These are phyloP conservation scores for Pseudocercospora fuligena DNA, from an alignment of 2,329 filamentous ascomycete species.

Conservation along the genomic window DNA sequence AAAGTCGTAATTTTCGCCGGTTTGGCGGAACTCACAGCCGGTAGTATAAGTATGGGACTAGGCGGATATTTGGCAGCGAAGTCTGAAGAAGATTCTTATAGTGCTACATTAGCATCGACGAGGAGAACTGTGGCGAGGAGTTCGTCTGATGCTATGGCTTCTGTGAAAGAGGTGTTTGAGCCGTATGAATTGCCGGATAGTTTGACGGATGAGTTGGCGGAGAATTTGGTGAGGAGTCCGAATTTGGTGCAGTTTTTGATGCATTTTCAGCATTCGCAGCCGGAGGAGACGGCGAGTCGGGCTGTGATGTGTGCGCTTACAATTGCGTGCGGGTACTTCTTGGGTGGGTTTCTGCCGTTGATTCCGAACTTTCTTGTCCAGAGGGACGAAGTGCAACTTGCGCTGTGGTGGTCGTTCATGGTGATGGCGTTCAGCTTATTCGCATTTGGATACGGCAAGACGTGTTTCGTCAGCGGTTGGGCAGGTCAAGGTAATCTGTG, in stretches of 20 bases:
- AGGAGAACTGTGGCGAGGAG: slow-evolving; percentile 49
- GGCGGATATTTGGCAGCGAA: slow-evolving; percentile 72
- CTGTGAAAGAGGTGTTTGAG: slow-evolving; percentile 42
- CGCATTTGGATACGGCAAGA: slow-evolving; percentile 58
- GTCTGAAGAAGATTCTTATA: slow-evolving; percentile 59
- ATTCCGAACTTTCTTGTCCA: slow-evolving; percentile 57
- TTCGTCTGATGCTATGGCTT: slow-evolving; percentile 45
- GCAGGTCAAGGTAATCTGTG: slow-evolving; percentile 47
- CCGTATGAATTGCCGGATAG: slow-evolving; percentile 55
- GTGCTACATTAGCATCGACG: slow-evolving; percentile 51
- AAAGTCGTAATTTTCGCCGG: slow-evolving; percentile 61
- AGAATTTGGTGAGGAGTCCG: slow-evolving; percentile 55
- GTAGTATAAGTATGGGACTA: slow-evolving; percentile 77
- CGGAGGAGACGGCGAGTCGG: slow-evolving; percentile 46
- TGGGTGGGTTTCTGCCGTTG: slow-evolving; percentile 52
- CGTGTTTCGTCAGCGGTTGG: slow-evolving; percentile 47
- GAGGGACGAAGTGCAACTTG: slow-evolving; percentile 44
- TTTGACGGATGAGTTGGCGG: slow-evolving; percentile 54
- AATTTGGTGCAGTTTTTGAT: slow-evolving; percentile 64
- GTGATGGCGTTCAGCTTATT: slow-evolving; percentile 56
- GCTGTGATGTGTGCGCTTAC: slow-evolving; percentile 51
- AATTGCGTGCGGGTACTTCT: slow-evolving; percentile 46
- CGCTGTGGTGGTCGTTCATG: slow-evolving; percentile 57
- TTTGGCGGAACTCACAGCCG: slow-evolving; percentile 74
- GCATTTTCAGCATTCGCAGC: slow-evolving; percentile 59